Base-by-base conservation (phyloP, 495 filamentous ascomycete genomes). In the Terfezia boudieri region DNA sequence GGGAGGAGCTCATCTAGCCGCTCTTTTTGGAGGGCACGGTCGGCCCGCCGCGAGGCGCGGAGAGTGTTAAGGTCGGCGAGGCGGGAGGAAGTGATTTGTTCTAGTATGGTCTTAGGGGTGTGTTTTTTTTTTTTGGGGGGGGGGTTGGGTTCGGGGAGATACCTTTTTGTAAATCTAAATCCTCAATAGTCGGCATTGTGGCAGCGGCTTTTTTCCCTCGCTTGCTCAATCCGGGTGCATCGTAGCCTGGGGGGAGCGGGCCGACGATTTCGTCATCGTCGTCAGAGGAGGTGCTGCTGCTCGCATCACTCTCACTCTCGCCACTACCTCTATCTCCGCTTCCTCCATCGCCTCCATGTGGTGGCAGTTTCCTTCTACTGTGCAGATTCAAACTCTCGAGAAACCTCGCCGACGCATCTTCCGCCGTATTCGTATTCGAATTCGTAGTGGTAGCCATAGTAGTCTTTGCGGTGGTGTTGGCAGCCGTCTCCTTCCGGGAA, bases 1-100 rank as follows among this genome's bases (percentile, higher is more conserved):
- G 90, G 89, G 0, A 72, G 75, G 10, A 94, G 68, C 55, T 95
- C 89, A 9, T 94, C 87, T 0, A 87, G 72, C 0, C 69, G 71
- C 35, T 76, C 77, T 51, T 76, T 76, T 58, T 84, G 76, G 17
- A 64, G 56, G 50, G 68, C 70, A 1, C 78, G 74, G 51, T 92
- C 82, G 1, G 68, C 63, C 48, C 77, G 79, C 50, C 83, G 76
- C 2, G 75, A 73, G 65, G 20, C 77, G 74, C 3, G 82, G 73
- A 51, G 77, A 74, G 1, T 20, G 20, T 0, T 20, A 20, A 20
- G 20, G 20, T 20, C 20, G 20, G 20, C 20, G 20, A 20, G 20
- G 20, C 20, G 20, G 20, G 20, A 20, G 20, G 20, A 20, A 2
- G 20, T 20, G 20, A 20, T 20, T 20, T 20, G 20, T 20, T 20